Evolutionary conservation across 352 stramenopile species (phyloP).

Genomic region (Globisporangium nodosum): DNA sequence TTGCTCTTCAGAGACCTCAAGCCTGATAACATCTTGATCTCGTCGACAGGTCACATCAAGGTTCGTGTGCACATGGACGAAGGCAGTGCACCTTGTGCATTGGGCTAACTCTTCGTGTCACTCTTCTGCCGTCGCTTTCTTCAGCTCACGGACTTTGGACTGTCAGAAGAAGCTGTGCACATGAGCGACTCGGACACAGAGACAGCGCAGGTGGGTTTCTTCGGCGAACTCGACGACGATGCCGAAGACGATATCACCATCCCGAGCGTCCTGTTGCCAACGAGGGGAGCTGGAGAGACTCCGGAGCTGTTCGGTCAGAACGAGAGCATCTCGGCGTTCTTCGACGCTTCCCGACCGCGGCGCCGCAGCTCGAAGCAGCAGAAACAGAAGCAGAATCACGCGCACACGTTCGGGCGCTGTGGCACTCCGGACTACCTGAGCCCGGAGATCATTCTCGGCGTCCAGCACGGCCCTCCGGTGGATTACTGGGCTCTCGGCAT

Average conservation of each 20-base stretch:
- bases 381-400: constrained; percentile 45
- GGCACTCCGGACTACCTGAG: constrained; percentile 88
- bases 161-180: constrained; percentile 75
- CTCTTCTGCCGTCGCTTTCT: constrained; percentile 1
- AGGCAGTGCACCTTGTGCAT: not conserved
- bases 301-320: constrained; percentile 18
- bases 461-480: constrained; percentile 65
- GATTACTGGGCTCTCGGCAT: constrained; percentile 90
- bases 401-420: constrained; percentile 64
- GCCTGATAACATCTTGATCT: constrained; percentile 89
- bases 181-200: constrained; percentile 38
- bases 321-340: constrained; percentile 18
- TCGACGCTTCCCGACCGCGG: constrained; percentile 12
- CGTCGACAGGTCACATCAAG: constrained; percentile 84
- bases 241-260: constrained; percentile 7
- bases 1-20: constrained; percentile 69
- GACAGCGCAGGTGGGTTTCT: constrained; percentile 12
- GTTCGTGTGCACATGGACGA: constrained; percentile 17
- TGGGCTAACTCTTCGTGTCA: not conserved
- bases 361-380: constrained; percentile 19
- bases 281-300: constrained; percentile 1
- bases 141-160: constrained; percentile 83
- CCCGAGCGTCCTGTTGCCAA: not conserved
- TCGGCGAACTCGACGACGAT: constrained; percentile 14
- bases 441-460: constrained; percentile 80